Percentiles rank a stretch among this genome's conserved stretches.
These are phyloP conservation scores for Volvariella volvacea DNA, from an alignment of 1,284 basidiomycete genomes.

Conservation along the genomic window DNA sequence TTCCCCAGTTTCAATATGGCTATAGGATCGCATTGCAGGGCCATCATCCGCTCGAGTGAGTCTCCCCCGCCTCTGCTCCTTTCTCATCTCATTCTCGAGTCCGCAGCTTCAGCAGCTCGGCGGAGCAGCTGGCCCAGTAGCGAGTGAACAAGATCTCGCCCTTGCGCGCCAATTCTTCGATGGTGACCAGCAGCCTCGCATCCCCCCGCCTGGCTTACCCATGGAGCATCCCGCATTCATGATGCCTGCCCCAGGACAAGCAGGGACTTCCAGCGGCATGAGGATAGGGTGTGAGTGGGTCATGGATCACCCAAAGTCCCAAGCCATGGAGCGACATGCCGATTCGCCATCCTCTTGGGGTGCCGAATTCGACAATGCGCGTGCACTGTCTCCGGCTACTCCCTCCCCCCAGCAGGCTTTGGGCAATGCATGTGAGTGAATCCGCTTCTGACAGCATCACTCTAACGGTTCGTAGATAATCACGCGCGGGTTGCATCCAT, in stretches of 20 bases:
- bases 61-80: constrained; percentile 1
- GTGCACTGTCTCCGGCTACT: constrained; percentile 15
- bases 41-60: constrained; percentile 65
- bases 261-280: no score
- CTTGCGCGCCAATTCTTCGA: constrained; percentile 78
- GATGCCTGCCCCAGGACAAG: no score
- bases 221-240: constrained; percentile 14
- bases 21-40: constrained; percentile 66
- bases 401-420: constrained; percentile 25
- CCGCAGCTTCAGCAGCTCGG: constrained; percentile 69
- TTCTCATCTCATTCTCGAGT: constrained; percentile 5
- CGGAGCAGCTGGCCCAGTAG: constrained; percentile 36
- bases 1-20: constrained; percentile 6
- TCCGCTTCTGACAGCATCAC: background rate
- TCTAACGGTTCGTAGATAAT: constrained; percentile 20
- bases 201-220: constrained; percentile 12
- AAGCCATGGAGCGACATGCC: no score
- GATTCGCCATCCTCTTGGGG: constrained; percentile 32
- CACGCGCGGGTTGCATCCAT: constrained; percentile 25
- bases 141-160: constrained; percentile 59
- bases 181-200: constrained; percentile 25
- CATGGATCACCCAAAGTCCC: constrained; percentile 31
- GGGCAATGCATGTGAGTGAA: constrained; percentile 24
- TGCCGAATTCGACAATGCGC: constrained; percentile 37
- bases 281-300: constrained; percentile 25